These are phyloP conservation scores for Conticribra weissflogii DNA, from an alignment of 108 stramenopile species.

Conservation along the genomic window DNA sequence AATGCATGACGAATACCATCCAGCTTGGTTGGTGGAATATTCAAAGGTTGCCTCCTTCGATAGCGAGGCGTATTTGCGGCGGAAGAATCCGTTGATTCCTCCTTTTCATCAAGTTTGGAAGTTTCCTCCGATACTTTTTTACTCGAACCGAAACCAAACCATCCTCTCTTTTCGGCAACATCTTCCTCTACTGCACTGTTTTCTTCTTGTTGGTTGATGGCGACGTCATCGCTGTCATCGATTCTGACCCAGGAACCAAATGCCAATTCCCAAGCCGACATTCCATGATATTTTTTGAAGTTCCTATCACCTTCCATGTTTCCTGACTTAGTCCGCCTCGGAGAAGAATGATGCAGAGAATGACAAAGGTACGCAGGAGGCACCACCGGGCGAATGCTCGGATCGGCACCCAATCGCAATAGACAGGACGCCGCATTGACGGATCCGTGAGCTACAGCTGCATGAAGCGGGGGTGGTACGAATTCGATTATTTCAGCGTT, in stretches of 20 bases:
- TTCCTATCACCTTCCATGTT: slow-evolving; percentile 38
- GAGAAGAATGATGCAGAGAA: neutral
- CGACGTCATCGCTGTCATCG: slow-evolving; percentile 6
- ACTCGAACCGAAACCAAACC: slow-evolving; percentile 46
- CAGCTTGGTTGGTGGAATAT: slow-evolving; percentile 67
- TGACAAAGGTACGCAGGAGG: slow-evolving; percentile 10
- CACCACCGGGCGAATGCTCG: slow-evolving; percentile 71
- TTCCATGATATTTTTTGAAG: slow-evolving; percentile 60
- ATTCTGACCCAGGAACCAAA: slow-evolving; percentile 52
- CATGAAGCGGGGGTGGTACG: slow-evolving; percentile 77
- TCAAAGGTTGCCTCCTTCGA: slow-evolving; percentile 47
- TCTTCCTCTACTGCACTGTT: slow-evolving; percentile 23
- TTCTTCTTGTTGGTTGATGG: slow-evolving; percentile 9
- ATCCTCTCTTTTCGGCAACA: slow-evolving; percentile 12
- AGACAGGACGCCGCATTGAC: slow-evolving; percentile 74
- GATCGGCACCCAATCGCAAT: slow-evolving; percentile 85
- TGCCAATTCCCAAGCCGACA: slow-evolving; percentile 85
- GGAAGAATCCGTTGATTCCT: too few species aligned
- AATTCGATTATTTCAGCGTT: slow-evolving; percentile 10
- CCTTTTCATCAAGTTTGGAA: neutral
- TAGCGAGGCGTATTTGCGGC: neutral
- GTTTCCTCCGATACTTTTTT: neutral
- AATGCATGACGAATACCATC: slow-evolving; percentile 86
- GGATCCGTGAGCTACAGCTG: slow-evolving; percentile 78
- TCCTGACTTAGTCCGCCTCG: neutral